These are phyloP conservation scores for Penicillium turbatum DNA, from an alignment of 495 filamentous ascomycete species.

Conservation along the genomic window DNA sequence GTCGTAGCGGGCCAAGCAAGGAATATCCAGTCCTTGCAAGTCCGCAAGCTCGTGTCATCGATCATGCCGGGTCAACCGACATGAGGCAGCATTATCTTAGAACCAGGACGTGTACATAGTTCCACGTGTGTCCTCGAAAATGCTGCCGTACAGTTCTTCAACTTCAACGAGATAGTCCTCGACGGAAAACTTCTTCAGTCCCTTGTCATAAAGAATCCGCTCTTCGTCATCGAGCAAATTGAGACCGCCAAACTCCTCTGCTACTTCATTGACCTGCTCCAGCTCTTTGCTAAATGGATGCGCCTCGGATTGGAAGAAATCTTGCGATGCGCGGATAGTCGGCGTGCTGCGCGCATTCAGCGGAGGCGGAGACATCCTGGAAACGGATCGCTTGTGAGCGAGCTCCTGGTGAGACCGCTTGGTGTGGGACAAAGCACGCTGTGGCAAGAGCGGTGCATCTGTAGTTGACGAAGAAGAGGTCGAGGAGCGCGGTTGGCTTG, in stretches of 20 bases:
- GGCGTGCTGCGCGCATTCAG: slow-evolving; percentile 34
- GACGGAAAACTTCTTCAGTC: slow-evolving; percentile 69
- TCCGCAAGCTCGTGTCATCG: slow-evolving; percentile 16
- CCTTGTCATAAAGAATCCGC: slow-evolving; percentile 56
- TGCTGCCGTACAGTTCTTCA: slow-evolving; percentile 57
- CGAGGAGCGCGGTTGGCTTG: slow-evolving; percentile 40
- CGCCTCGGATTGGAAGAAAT: slow-evolving; percentile 42
- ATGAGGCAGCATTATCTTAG: slow-evolving; percentile 20
- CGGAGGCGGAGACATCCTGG: slow-evolving; percentile 44
- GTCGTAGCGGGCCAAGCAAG: slow-evolving; percentile 16
- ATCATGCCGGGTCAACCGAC: slow-evolving; percentile 27
- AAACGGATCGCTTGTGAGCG: slow-evolving; percentile 63
- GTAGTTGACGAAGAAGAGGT: slow-evolving; percentile 42
- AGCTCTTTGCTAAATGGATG: slow-evolving; percentile 52
- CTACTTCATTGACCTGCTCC: slow-evolving; percentile 59
- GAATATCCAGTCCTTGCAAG: slow-evolving; percentile 24
- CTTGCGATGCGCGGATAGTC: slow-evolving; percentile 35
- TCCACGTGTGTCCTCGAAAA: slow-evolving; percentile 45
- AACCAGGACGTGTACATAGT: slow-evolving; percentile 41
- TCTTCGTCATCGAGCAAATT: slow-evolving; percentile 71
- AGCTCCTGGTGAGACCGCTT: slow-evolving; percentile 69
- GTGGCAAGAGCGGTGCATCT: slow-evolving; percentile 63
- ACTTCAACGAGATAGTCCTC: slow-evolving; percentile 85
- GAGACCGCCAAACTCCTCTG: slow-evolving; percentile 72
- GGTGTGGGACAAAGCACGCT: slow-evolving; percentile 76